A percentile compares a stretch with the other conserved stretches of the same genome.
Evolutionary conservation across 768 basidiomycete genomes (phyloP).

Genomic region (Tylopilus sp.): DNA sequence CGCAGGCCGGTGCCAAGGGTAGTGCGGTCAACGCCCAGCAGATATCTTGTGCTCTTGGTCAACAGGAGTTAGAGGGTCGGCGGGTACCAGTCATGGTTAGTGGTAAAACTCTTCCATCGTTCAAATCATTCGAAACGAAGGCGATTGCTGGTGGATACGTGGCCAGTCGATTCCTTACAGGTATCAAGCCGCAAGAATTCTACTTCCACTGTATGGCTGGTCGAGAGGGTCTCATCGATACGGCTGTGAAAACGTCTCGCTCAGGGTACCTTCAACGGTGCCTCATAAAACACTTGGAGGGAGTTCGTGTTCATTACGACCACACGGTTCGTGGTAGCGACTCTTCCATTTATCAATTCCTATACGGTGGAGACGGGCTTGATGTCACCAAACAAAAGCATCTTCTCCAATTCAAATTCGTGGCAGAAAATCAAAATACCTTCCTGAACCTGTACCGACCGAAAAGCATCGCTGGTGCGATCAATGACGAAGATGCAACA

Average conservation of each 20-base stretch:
- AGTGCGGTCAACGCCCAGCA: constrained; percentile 96
- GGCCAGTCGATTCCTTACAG: constrained; percentile 97
- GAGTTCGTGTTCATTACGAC: constrained; percentile 95
- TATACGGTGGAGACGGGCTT: constrained; percentile 93
- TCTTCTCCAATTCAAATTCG: constrained; percentile 89
- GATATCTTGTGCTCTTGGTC: constrained; percentile 96
- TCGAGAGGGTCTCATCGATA: constrained; percentile 97
- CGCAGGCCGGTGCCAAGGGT: constrained; percentile 95
- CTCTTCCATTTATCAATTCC: constrained; percentile 90
- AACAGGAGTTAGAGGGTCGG: constrained; percentile 97
- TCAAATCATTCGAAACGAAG: constrained; percentile 96
- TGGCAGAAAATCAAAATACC: constrained; percentile 79
- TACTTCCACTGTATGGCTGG: constrained; percentile 99
- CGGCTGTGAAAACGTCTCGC: constrained; percentile 97
- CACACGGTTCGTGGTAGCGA: constrained; percentile 97
- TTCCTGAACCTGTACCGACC: constrained; percentile 73
- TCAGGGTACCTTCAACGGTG: constrained; percentile 98
- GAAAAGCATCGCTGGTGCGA: constrained; percentile 47
- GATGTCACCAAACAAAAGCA: constrained; percentile 98
- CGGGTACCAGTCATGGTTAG: constrained; percentile 99
- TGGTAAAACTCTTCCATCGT: constrained; percentile 96
- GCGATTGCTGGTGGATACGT: constrained; percentile 98
- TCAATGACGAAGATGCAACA: constrained; percentile 66
- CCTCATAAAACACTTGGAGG: constrained; percentile 97
- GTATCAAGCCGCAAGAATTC: constrained; percentile 97